phyloP scores from a whole-genome alignment of 2,329 filamentous ascomycete species.

The Diaporthe amygdali region DNA sequence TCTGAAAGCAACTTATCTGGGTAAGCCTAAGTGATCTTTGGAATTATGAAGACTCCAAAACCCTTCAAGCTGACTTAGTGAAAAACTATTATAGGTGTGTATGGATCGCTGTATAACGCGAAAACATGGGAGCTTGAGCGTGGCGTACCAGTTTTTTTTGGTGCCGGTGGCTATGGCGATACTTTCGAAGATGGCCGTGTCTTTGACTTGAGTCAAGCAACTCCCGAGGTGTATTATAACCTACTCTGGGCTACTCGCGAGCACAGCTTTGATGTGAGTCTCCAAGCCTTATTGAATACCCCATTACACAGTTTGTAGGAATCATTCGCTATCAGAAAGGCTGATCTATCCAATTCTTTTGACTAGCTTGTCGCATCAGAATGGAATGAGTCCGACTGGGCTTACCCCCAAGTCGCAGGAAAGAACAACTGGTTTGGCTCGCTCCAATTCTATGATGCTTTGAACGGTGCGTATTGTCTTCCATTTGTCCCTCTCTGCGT shows the following conservation, averaged over 20 bases:
- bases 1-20: background rate
- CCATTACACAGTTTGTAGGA: too few species aligned
- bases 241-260: background rate
- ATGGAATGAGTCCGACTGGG: background rate
- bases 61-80: background rate
- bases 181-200: background rate
- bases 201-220: background rate
- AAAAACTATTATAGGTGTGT: background rate
- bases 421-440: slow-evolving; percentile 7
- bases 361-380: background rate
- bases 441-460: slow-evolving; percentile 4
- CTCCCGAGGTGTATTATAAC: background rate
- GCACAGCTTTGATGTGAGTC: background rate
- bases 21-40: background rate
- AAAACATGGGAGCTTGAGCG: background rate
- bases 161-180: background rate
- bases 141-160: background rate
- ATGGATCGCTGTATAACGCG: background rate
- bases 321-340: background rate
- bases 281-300: background rate
- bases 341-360: background rate
- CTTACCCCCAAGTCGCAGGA: background rate
- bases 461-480: background rate
- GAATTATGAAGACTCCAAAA: too few species aligned
- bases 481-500: too few species aligned